Conservation (phyloP, 108 stramenopile species). For the Chaetoceros tenuissimus region DNA sequence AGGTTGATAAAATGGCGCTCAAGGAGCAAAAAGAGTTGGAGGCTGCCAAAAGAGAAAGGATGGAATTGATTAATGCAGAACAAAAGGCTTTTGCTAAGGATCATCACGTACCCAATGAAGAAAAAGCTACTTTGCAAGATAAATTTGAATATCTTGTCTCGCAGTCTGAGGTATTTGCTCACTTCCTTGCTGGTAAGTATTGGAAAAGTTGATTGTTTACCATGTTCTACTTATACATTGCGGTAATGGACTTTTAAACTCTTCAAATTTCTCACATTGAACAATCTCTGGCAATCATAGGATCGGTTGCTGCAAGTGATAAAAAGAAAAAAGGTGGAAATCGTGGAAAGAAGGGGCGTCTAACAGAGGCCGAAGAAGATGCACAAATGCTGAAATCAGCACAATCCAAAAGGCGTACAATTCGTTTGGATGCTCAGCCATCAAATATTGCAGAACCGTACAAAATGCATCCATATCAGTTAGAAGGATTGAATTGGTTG, state of each 20-base stretch:
- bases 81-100: constrained; percentile 13
- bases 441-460: constrained; percentile 55
- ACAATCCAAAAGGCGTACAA: constrained; percentile 64
- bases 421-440: constrained; percentile 90
- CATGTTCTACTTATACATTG: constrained; percentile 9
- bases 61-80: constrained; percentile 63
- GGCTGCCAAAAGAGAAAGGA: constrained; percentile 49
- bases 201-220: neutral
- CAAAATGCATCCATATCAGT: constrained; percentile 95
- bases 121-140: constrained; percentile 22
- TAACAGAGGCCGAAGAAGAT: constrained; percentile 97
- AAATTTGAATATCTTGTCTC: constrained; percentile 85
- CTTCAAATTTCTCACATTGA: neutral
- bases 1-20: constrained; percentile 10
- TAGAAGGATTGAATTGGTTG: constrained; percentile 99
- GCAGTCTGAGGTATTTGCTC: constrained; percentile 98
- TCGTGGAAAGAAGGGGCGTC: constrained; percentile 64
- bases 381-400: constrained; percentile 88
- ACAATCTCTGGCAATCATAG: constrained; percentile 15
- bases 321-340: constrained; percentile 22
- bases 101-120: constrained; percentile 1
- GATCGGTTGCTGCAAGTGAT: constrained; percentile 36
- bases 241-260: constrained; percentile 21
- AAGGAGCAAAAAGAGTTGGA: constrained; percentile 47
- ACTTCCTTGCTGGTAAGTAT: constrained; percentile 82